A percentile compares a stretch with the other conserved stretches of the same genome.
Conservation (phyloP, 2,329 filamentous ascomycete species). For the Sporothrix pseudoabietina region DNA sequence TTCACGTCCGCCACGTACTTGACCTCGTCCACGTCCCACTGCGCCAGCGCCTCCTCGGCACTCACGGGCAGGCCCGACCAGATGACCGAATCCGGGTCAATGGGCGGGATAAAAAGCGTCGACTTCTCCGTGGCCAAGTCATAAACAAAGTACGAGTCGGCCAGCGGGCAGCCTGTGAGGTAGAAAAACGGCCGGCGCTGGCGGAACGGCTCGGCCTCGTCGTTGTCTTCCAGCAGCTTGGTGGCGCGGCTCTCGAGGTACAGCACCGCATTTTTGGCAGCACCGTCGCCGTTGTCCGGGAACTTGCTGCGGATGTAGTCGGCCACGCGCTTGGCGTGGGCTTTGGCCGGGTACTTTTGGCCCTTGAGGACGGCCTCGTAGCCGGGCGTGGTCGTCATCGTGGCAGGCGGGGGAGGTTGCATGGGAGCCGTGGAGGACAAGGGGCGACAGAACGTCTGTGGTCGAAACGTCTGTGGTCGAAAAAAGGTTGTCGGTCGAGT, state of each 20-base stretch:
- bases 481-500: neutral
- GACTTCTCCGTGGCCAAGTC: constrained; percentile 72
- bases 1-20: constrained; percentile 74
- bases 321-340: constrained; percentile 81
- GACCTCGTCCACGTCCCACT: constrained; percentile 82
- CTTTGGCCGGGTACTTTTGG: constrained; percentile 76
- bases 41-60: constrained; percentile 69
- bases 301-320: constrained; percentile 71
- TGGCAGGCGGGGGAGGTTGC: neutral
- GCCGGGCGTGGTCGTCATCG: constrained; percentile 27
- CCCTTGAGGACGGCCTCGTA: constrained; percentile 56
- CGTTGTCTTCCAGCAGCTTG: constrained; percentile 84
- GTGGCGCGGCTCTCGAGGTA: constrained; percentile 87
- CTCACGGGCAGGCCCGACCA: constrained; percentile 89
- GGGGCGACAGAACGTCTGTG: neutral
- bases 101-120: constrained; percentile 87
- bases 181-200: constrained; percentile 96
- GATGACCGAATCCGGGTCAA: constrained; percentile 85
- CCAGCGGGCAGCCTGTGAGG: constrained; percentile 77
- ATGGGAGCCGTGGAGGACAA: constrained; percentile 44
- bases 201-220: constrained; percentile 77
- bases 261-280: constrained; percentile 64
- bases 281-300: constrained; percentile 50
- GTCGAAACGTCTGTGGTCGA: neutral
- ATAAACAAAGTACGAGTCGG: constrained; percentile 81